Base-by-base conservation (phyloP, 306 rosid genomes). In the Fragaria iinumae region DNA sequence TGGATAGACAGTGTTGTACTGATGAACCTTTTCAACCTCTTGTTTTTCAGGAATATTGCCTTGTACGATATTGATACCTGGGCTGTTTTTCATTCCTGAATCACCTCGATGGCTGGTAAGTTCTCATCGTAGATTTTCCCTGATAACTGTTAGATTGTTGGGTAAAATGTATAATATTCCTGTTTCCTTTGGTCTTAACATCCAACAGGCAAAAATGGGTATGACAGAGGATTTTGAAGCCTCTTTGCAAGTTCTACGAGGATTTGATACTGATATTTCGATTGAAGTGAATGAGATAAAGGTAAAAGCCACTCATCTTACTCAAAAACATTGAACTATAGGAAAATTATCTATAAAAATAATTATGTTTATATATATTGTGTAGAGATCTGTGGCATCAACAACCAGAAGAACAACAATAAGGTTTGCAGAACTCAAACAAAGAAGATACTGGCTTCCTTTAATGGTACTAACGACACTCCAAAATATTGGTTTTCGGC, bases 21-120 rank as follows among this genome's bases (percentile, higher is more conserved):
- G 82, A 79, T 67, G 63, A 13, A 80, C 65, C 60, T 74, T 69
- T 71, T 32, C 73, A 68, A 14, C 41, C 49, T 75, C 67, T 71
- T 72, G 67, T 23, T 75, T 70, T 83, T 76, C 89, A 95, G 99
- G 99, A 81, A 79, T 84, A 78, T 77, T 95, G 76, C 99, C 99
- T 0, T 95, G 99, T 82, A 86, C 93, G 59, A 52, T 95, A 83
- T 80, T 92, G 81, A 95, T 95, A 78, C 99, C 98, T 71, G 98
- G 91, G 78, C 86, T 95, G 23, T 95, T 95, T 83, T 95, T 95
- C 89, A 85, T 95, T 85, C 99, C 98, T 0, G 99, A 95, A 80
- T 92, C 98, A 76, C 99, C 99, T 75, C 90, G 98, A 81, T 92
- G 99, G 98, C 93, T 95, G 89, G 99, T 91, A 86, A 88, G 85